phyloP scores from a whole-genome alignment of 2,329 filamentous ascomycete genomes.

The Phoma sp. region DNA sequence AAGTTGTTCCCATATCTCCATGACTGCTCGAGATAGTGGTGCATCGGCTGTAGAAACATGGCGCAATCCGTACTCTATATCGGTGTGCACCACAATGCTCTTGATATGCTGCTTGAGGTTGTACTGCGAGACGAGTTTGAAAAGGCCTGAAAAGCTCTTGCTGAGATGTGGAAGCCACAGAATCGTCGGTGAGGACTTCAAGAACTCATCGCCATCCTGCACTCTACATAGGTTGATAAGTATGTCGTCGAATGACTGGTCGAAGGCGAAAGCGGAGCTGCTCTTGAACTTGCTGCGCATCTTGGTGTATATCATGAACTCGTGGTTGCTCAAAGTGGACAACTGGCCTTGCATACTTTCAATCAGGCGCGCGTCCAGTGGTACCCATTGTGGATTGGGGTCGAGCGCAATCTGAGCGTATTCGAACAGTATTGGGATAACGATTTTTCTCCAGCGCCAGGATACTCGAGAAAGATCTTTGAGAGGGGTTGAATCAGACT shows the following conservation, averaged over 20 bases:
- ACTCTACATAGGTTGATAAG: conserved; percentile 43
- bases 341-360: conserved; percentile 44
- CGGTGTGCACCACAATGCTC: conserved; percentile 56
- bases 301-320: conserved; percentile 41
- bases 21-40: conserved; percentile 59
- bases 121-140: conserved; percentile 26
- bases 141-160: conserved; percentile 28
- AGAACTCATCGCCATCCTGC: conserved; percentile 39
- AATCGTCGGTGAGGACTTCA: conserved; percentile 31
- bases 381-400: conserved; percentile 41
- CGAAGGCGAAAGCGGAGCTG: conserved; percentile 35
- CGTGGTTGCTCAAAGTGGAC: conserved; percentile 40
- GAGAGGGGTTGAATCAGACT: conserved; percentile 28
- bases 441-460: conserved; percentile 41
- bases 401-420: conserved; percentile 37
- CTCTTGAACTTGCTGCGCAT: conserved; percentile 45
- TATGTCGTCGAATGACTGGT: conserved; percentile 40
- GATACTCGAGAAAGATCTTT: conserved; percentile 44
- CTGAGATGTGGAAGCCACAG: conserved; percentile 44
- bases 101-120: conserved; percentile 49
- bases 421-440: conserved; percentile 42
- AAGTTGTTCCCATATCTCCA: conserved; percentile 39
- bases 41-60: conserved; percentile 36
- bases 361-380: conserved; percentile 41
- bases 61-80: conserved; percentile 47